phyloP scores from a whole-genome alignment of 1,284 basidiomycete species.

The Rhodotorula sp. region DNA sequence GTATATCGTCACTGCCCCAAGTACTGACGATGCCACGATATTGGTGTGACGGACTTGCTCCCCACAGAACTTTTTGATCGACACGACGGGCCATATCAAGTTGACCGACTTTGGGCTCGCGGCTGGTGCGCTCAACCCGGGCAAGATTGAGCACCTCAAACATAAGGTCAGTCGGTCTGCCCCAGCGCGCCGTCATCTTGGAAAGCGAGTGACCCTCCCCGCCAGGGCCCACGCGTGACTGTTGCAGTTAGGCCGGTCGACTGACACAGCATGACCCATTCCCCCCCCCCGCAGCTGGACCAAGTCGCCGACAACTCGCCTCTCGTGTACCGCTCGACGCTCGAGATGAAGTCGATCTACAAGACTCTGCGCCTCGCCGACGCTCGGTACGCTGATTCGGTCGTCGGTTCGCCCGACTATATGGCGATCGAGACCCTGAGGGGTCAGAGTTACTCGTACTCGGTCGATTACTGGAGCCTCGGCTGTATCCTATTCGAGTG shows the following conservation, averaged over 20 bases:
- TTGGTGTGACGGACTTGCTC: neutral
- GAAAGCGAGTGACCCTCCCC: no score
- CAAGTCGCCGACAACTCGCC: conserved; percentile 87
- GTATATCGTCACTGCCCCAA: no score
- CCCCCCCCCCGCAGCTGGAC: conserved; percentile 65
- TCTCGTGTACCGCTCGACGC: conserved; percentile 84
- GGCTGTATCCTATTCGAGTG: conserved; percentile 91
- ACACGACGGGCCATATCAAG: conserved; percentile 94
- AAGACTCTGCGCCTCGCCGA: conserved; percentile 88
- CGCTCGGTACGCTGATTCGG: conserved; percentile 92
- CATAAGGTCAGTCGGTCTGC: conserved; percentile 62
- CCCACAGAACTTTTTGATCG: conserved; percentile 90
- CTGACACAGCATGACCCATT: neutral
- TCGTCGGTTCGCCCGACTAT: conserved; percentile 98
- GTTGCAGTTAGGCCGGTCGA: no score
- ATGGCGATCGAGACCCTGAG: conserved; percentile 67
- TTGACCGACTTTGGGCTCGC: conserved; percentile 98
- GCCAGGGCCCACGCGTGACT: neutral
- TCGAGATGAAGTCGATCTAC: conserved; percentile 94
- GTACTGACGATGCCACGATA: no score
- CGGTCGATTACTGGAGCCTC: conserved; percentile 97
- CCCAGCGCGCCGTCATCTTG: neutral
- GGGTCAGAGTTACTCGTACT: conserved; percentile 90
- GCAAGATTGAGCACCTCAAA: conserved; percentile 90
- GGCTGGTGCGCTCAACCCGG: conserved; percentile 92